Base-by-base conservation (phyloP, 2,329 filamentous ascomycete genomes). In the Pseudogymnoascus sp. region DNA sequence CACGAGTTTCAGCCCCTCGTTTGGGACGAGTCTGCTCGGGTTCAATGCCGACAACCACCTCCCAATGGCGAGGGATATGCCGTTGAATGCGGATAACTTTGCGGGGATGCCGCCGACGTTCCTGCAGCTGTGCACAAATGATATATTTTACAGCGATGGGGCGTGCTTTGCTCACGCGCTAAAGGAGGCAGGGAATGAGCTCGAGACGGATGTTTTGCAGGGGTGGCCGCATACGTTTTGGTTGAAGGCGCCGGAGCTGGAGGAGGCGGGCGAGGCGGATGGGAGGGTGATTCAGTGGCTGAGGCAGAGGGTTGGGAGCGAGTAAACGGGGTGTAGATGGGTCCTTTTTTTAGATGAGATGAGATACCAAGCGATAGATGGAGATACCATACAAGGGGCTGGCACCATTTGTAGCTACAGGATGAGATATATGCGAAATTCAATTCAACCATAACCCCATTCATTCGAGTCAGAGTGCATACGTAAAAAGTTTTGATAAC, bases 161-260 rank as follows among this genome's bases (percentile, higher is more conserved):
- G 65, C 80, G 7, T 82, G 80, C 66, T 81, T 81, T 67, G 79
- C 76, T 3, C 76, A 76, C 68, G 69, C 74, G 2, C 68, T 82
- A 64, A 72, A 69, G 42, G 69, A 73, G 11, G 74, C 72, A 3
- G 77, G 76, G 10, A 73, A 76, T 0, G 73, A 77, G 11, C 76
- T 81, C 0, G 73, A 69, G 63, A 68, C 79, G 6, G 75, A 78
- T 66, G 73, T 81, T 1, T 73, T 80, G 29, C 65, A 68, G 62
- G 80, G 80, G 7, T 81, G 76, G 74, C 79, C 80, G 16, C 80
- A 82, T 72, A 82, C 80, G 6, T 82, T 81, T 67, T 82, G 81
- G 80, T 68, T 82, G 64, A 76, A 78, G 70, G 76, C 76, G 19
- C 79, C 77, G 35, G 70, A 75, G 63, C 67, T 81, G 67, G 68